These are phyloP conservation scores for Ophiostoma fasciatum DNA, from an alignment of 2,329 filamentous ascomycete species.

Conservation along the genomic window DNA sequence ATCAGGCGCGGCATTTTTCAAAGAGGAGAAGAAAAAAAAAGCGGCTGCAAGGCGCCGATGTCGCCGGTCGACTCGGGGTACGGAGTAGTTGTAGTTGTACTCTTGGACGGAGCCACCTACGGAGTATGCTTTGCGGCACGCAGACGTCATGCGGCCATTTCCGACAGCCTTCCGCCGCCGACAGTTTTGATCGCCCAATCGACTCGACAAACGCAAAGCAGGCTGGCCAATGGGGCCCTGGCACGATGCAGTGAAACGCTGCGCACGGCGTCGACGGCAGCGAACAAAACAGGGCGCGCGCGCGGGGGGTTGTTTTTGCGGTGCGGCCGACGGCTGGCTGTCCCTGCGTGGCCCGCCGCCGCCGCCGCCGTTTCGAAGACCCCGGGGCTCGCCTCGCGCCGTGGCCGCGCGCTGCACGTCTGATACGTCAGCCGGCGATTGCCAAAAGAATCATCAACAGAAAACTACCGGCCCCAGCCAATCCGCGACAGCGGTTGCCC, in stretches of 20 bases:
- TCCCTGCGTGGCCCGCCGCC: too few species aligned
- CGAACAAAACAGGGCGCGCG: too few species aligned
- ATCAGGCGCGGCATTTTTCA: conserved; percentile 8
- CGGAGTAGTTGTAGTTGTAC: too few species aligned
- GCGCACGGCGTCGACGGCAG: too few species aligned
- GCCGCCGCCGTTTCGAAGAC: too few species aligned
- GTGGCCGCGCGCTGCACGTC: conserved; percentile 1
- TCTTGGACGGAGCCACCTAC: too few species aligned
- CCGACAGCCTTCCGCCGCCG: conserved; percentile 1
- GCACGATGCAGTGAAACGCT: conserved; percentile 1
- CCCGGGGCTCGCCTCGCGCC: conserved; percentile 2
- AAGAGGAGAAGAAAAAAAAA: conserved; percentile 3
- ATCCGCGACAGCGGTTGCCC: conserved; percentile 18
- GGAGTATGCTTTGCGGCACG: too few species aligned
- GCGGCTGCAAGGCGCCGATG: conserved; percentile 4
- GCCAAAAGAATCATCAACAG: conserved; percentile 23
- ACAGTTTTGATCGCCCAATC: conserved; percentile 1
- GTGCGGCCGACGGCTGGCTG: too few species aligned
- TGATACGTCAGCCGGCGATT: conserved; percentile 7
- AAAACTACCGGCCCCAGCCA: conserved; percentile 23
- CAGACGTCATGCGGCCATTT: too few species aligned
- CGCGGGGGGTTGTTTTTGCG: too few species aligned
- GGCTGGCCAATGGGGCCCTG: conserved; percentile 4
- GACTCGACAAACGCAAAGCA: not conserved
- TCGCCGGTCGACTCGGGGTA: too few species aligned